Percentiles rank a stretch among this genome's conserved stretches.
These are phyloP conservation scores for Mrakia blollopis DNA, from an alignment of 768 basidiomycete genomes.

Conservation along the genomic window DNA sequence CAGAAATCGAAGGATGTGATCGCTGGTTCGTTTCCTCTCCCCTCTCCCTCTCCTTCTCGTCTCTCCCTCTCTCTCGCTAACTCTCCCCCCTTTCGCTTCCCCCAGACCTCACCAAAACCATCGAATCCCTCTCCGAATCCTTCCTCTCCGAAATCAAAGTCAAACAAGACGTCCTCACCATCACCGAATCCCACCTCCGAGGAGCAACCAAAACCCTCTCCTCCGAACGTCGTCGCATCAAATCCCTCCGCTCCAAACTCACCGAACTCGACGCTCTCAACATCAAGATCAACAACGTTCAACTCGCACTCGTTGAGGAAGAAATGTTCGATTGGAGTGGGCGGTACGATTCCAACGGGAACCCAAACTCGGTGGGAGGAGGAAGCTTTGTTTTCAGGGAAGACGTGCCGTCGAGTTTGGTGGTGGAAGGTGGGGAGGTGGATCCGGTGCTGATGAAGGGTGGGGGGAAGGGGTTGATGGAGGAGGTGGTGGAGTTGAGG, in stretches of 20 bases:
- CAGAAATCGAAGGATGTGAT: slow-evolving; percentile 87
- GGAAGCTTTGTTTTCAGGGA: background rate
- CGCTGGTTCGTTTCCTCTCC: slow-evolving; percentile 51
- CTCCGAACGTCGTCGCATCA: slow-evolving; percentile 80
- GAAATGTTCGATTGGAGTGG: slow-evolving; percentile 87
- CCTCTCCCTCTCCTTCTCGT: background rate
- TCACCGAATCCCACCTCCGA: slow-evolving; percentile 78
- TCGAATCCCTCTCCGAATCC: slow-evolving; percentile 69
- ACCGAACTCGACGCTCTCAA: slow-evolving; percentile 73
- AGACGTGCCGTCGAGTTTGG: background rate
- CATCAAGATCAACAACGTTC: slow-evolving; percentile 77
- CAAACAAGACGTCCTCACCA: slow-evolving; percentile 82
- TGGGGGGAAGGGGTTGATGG: slow-evolving; percentile 33
- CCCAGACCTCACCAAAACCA: slow-evolving; percentile 78
- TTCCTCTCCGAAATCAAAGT: slow-evolving; percentile 76
- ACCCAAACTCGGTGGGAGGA: background rate
- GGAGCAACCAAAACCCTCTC: slow-evolving; percentile 85
- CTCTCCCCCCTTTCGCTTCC: background rate
- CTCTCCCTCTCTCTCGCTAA: slow-evolving; percentile 7
- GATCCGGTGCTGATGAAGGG: slow-evolving; percentile 19
- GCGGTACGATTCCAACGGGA: slow-evolving; percentile 33
- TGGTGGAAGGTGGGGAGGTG: background rate
- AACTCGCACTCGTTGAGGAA: slow-evolving; percentile 70
- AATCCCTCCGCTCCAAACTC: slow-evolving; percentile 65
- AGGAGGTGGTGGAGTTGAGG: slow-evolving; percentile 64